These are phyloP conservation scores for Saraca asoca DNA, from an alignment of 331 rosid species.

Conservation along the genomic window DNA sequence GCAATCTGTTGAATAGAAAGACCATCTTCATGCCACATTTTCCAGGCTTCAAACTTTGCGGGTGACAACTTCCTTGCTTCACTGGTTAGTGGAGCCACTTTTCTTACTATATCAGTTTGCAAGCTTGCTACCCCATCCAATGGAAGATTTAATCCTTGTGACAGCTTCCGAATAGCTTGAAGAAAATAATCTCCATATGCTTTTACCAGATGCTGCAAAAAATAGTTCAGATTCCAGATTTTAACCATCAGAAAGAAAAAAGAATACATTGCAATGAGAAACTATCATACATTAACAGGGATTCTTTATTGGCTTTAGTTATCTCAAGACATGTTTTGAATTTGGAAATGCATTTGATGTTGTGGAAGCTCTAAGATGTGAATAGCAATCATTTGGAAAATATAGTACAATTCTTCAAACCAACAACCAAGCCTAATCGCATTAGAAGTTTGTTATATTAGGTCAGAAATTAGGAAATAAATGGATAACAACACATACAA, in stretches of 20 bases:
- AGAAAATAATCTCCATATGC: conserved; percentile 74
- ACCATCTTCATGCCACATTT: conserved; percentile 82
- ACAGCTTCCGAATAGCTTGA: conserved; percentile 50
- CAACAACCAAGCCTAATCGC: too few species aligned
- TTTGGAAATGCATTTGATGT: too few species aligned
- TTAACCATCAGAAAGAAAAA: conserved; percentile 11
- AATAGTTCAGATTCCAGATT: conserved; percentile 37
- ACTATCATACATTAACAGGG: too few species aligned
- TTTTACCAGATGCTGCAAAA: conserved; percentile 69
- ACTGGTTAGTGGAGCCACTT: conserved; percentile 47
- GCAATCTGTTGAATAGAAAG: conserved; percentile 67
- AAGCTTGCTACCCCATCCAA: conserved; percentile 61
- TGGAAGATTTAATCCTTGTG: conserved; percentile 55
- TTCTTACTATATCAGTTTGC: conserved; percentile 50
- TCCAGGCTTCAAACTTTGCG: conserved; percentile 82
- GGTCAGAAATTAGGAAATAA: too few species aligned
- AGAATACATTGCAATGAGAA: not conserved
- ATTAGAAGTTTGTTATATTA: too few species aligned
- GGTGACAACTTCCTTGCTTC: conserved; percentile 51
- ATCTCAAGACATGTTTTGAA: too few species aligned
- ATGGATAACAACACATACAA: too few species aligned
- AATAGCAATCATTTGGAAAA: too few species aligned
- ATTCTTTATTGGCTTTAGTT: too few species aligned
- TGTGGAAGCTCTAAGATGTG: too few species aligned
- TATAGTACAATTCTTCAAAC: too few species aligned